phyloP scores from a whole-genome alignment of 371 early-diverging fungal genomes.

The Rhizopus microsporus region DNA sequence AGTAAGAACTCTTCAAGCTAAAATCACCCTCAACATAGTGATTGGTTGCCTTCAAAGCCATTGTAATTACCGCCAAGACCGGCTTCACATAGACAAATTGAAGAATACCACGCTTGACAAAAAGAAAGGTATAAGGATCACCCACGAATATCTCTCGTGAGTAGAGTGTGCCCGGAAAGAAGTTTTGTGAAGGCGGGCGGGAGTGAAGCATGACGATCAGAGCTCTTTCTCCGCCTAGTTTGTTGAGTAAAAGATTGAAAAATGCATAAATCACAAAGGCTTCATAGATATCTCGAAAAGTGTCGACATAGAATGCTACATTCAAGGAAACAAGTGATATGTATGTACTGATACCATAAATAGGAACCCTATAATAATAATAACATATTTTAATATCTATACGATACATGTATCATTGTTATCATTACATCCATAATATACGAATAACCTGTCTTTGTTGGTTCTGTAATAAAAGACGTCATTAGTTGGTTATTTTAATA shows the following conservation, averaged over 20 bases:
- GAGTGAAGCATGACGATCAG: constrained; percentile 78
- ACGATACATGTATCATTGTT: not conserved
- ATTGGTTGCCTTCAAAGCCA: constrained; percentile 75
- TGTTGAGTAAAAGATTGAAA: constrained; percentile 85
- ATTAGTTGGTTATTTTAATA: not conserved
- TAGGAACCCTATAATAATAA: constrained; percentile 71
- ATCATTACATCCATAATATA: constrained; percentile 82
- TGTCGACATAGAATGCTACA: constrained; percentile 86
- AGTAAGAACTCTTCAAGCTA: constrained; percentile 68
- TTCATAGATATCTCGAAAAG: constrained; percentile 93
- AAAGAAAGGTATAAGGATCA: constrained; percentile 86
- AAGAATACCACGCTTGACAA: constrained; percentile 89
- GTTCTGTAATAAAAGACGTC: constrained; percentile 39
- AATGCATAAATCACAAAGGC: constrained; percentile 97
- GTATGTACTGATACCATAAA: constrained; percentile 89
- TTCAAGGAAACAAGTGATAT: constrained; percentile 73
- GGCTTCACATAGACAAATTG: constrained; percentile 95
- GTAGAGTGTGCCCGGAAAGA: constrained; percentile 82
- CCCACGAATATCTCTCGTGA: constrained; percentile 84
- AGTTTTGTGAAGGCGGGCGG: constrained; percentile 75
- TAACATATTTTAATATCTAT: not conserved
- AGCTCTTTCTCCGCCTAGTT: constrained; percentile 91
- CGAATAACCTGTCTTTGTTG: constrained; percentile 87
- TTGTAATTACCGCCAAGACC: constrained; percentile 73
- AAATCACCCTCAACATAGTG: constrained; percentile 84